Evolutionary conservation across 164 flowering plant species (phyloP), one percentile per base, ranked within the genome.

Genomic region (Stephania japonica): DNA sequence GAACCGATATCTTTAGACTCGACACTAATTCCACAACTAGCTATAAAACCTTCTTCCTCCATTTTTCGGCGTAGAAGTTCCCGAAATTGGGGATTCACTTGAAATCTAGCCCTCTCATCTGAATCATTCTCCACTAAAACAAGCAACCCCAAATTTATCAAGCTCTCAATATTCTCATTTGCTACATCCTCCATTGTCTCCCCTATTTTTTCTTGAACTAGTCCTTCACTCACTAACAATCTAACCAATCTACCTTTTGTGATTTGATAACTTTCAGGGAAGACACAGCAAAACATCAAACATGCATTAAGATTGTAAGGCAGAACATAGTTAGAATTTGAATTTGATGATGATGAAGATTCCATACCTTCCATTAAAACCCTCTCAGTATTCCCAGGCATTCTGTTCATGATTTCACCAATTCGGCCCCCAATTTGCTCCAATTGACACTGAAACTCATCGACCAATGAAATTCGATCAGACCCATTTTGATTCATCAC

Each of bases 251-350:
- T 80, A 42, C 82, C 84, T 69, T 72, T 77, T 1, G 43, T 24
- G 65, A 80, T 73, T 66, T 66, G 42, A 70, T 73, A 26, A 25
- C 73, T 56, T 67, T 73, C 79, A 65, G 81, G 82, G 76, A 82
- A 82, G 72, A 80, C 65, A 32, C 76, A 78, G n/a, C 84, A 82
- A 16, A 80, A 79, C 64, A 65, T 68, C 23, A 82, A 69, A 47
- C 77, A 78, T 49, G 62, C 21, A 13, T 61, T 69, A 43, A 82
- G 77, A 66, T 73, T 65, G 72, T 80, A 80, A 26, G 81, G 79
- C 41, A 82, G 10, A 24, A 49, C 56, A 10, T 26, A 70, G 13
- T 71, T 70, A 23, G n/a, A 43, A 38, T 5, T 11, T 19, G 53
- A 63, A 32, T 32, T 32, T 53, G 69, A 11, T 47, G 69, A 7